A percentile compares a stretch with the other conserved stretches of the same genome.
Conservation (phyloP, 176 grass and related monocot genomes). For the Aegilops bicornis region DNA sequence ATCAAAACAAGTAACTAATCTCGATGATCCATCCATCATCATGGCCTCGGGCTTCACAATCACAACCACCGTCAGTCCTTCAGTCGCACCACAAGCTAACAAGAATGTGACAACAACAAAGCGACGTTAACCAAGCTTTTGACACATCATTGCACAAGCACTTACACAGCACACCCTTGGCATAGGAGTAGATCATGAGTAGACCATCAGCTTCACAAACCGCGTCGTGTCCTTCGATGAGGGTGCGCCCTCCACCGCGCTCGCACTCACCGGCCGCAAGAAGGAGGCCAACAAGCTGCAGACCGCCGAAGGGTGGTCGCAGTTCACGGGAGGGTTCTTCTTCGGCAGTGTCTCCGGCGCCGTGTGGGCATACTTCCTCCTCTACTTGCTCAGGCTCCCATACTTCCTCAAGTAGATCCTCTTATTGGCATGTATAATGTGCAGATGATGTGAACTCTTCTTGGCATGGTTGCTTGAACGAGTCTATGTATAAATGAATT, state of each 20-base stretch:
- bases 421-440: too few relatives aligned
- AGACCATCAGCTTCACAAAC: background rate
- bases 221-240: constrained; percentile 72
- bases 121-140: too few relatives aligned
- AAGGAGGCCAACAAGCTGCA: constrained; percentile 96
- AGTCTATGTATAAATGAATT: constrained; percentile 34
- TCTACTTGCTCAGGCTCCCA: constrained; percentile 92
- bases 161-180: too few relatives aligned
- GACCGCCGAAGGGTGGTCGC: constrained; percentile 84
- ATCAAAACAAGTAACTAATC: too few relatives aligned
- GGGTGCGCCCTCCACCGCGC: constrained; percentile 62
- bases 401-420: constrained; percentile 68
- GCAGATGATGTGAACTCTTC: too few relatives aligned
- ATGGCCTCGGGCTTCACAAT: too few relatives aligned
- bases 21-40: too few relatives aligned
- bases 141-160: too few relatives aligned
- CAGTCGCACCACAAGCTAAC: too few relatives aligned
- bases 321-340: constrained; percentile 91
- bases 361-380: constrained; percentile 90
- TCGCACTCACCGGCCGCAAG: constrained; percentile 83
- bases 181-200: too few relatives aligned
- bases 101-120: too few relatives aligned
- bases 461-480: background rate
- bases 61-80: too few relatives aligned
- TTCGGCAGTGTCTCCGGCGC: constrained; percentile 88